Conservation (phyloP, 805 yeast species). For the Yamadazyma sp. region DNA sequence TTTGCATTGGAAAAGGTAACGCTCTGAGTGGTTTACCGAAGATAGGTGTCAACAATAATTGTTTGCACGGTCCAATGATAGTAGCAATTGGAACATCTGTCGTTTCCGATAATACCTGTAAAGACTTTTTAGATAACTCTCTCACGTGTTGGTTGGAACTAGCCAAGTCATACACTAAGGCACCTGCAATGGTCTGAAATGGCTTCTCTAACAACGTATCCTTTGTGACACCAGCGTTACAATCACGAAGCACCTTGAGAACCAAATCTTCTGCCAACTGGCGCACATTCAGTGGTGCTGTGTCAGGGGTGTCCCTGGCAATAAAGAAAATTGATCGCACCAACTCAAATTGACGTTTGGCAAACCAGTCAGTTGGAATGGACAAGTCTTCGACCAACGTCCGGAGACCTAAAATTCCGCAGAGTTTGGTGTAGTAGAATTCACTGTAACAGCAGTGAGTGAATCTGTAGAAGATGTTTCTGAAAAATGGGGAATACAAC, state of each 20-base stretch:
- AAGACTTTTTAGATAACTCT: slow-evolving; percentile 72
- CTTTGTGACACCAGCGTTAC: slow-evolving; percentile 60
- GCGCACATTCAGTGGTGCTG: slow-evolving; percentile 80
- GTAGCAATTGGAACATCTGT: slow-evolving; percentile 69
- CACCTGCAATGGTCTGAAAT: slow-evolving; percentile 80
- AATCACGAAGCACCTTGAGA: slow-evolving; percentile 58
- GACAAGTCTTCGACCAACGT: slow-evolving; percentile 67
- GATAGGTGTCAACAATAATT: slow-evolving; percentile 82
- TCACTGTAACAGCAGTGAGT: slow-evolving; percentile 92
- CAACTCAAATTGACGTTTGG: slow-evolving; percentile 76
- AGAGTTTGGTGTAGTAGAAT: slow-evolving; percentile 79
- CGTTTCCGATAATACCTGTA: slow-evolving; percentile 65
- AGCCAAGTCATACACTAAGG: slow-evolving; percentile 87
- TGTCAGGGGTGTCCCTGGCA: slow-evolving; percentile 82
- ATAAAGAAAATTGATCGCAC: slow-evolving; percentile 87
- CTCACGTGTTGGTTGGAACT: slow-evolving; percentile 84
- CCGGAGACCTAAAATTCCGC: slow-evolving; percentile 83
- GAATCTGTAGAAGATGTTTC: slow-evolving; percentile 75
- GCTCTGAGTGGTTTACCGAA: slow-evolving; percentile 97
- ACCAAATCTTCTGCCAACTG: slow-evolving; percentile 69
- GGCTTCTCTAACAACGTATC: slow-evolving; percentile 67
- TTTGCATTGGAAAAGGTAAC: slow-evolving; percentile 97
- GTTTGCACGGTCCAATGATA: slow-evolving; percentile 80
- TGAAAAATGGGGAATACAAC: slow-evolving; percentile 69
- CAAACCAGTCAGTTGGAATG: slow-evolving; percentile 72